Evolutionary conservation across 805 yeast species (phyloP).

Genomic region (Ogataea trehalophila): DNA sequence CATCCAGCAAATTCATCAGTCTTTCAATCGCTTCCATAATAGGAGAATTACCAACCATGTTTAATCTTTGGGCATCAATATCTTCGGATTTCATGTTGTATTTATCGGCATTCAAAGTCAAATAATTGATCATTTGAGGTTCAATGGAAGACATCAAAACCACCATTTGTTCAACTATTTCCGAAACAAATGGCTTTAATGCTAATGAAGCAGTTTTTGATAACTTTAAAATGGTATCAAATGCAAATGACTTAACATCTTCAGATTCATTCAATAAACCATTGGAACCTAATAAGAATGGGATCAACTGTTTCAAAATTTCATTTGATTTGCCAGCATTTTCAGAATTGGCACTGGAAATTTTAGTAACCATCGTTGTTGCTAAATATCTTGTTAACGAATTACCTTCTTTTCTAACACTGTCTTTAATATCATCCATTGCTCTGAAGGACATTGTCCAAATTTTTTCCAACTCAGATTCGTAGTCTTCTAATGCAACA

Average conservation of each 20-base stretch:
- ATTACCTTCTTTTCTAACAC: conserved; percentile 79
- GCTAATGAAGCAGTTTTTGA: conserved; percentile 59
- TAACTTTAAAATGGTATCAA: conserved; percentile 67
- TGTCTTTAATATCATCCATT: conserved; percentile 91
- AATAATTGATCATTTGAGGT: conserved; percentile 83
- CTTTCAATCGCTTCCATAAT: conserved; percentile 82
- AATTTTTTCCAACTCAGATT: conserved; percentile 51
- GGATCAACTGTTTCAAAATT: conserved; percentile 57
- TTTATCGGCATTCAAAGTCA: conserved; percentile 84
- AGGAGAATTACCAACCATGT: conserved; percentile 75
- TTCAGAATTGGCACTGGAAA: conserved; percentile 40
- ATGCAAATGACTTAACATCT: conserved; percentile 72
- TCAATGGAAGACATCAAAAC: conserved; percentile 79
- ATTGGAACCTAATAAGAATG: conserved; percentile 71
- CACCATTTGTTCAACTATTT: conserved; percentile 63
- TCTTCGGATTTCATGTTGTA: conserved; percentile 67
- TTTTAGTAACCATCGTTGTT: conserved; percentile 51
- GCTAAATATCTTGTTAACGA: conserved; percentile 65
- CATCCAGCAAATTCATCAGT: conserved; percentile 55
- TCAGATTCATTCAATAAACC: conserved; percentile 85
- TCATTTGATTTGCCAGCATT: conserved; percentile 36
- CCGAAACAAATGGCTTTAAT: conserved; percentile 63
- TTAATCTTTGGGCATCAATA: conserved; percentile 73
- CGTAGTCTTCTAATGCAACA: conserved; percentile 49
- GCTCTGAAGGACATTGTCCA: conserved; percentile 88